Evolutionary conservation across 768 basidiomycete species (phyloP).

Genomic region (Termitomyces sp.): DNA sequence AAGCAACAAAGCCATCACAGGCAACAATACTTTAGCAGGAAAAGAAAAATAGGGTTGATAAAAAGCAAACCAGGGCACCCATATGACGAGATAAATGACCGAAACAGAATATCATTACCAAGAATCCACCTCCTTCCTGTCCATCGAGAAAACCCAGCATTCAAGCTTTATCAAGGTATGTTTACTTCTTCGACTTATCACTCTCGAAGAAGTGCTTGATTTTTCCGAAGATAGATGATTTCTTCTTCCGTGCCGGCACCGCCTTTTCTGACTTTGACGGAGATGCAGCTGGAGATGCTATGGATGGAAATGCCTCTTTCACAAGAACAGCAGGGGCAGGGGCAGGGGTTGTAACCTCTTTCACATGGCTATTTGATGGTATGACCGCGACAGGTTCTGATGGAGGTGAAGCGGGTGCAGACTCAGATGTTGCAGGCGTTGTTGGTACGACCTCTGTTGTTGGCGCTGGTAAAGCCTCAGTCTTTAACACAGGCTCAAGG

Average conservation of each 20-base stretch:
- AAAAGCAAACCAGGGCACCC: not conserved
- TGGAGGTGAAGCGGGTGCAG: not conserved
- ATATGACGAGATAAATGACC: not conserved
- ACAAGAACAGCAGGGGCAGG: slow-evolving; percentile 6
- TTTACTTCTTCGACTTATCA: slow-evolving; percentile 32
- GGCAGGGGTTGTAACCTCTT: not conserved
- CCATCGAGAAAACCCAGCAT: not conserved
- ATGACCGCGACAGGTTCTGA: not conserved
- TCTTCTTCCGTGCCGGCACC: slow-evolving; percentile 43
- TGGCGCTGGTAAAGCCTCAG: not conserved
- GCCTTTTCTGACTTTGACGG: slow-evolving; percentile 33
- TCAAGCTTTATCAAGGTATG: not conserved
- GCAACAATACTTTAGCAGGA: no score
- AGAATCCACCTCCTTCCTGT: not conserved
- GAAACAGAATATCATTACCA: not conserved
- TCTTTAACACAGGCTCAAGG: not conserved
- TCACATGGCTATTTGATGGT: slow-evolving; percentile 1
- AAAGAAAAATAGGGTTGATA: not conserved
- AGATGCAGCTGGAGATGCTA: slow-evolving; percentile 16
- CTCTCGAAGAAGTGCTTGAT: slow-evolving; percentile 46
- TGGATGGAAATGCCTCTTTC: slow-evolving; percentile 23
- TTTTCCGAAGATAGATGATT: slow-evolving; percentile 49
- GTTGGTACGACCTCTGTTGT: not conserved
- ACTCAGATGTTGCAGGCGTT: not conserved
- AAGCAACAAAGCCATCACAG: no score